Conservation (phyloP, 148 eudicot species). For the Gaultheria prostrata region DNA sequence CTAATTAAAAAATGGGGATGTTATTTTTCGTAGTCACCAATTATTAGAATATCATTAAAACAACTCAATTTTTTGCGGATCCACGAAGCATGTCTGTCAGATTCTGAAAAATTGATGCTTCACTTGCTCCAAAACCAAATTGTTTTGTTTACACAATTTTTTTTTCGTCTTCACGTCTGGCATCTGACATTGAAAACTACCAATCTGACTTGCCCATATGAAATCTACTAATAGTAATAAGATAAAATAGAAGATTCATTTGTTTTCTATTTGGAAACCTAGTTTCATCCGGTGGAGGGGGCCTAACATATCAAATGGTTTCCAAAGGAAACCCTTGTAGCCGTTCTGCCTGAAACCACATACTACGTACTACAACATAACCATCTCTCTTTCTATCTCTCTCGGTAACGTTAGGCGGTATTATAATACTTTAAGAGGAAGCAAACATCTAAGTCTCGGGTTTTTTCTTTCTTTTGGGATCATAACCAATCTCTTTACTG, state of each 20-base stretch:
- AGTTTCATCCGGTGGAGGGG: not conserved
- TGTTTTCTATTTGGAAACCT: conserved; percentile 19
- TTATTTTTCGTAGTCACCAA: not conserved
- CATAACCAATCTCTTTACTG: not conserved
- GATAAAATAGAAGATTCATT: conserved; percentile 52
- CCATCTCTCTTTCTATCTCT: too few species aligned
- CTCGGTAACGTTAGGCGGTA: too few species aligned
- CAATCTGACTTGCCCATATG: conserved; percentile 8
- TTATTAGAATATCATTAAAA: not conserved
- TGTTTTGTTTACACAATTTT: not conserved
- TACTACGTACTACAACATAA: too few species aligned
- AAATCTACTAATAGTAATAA: conserved; percentile 18
- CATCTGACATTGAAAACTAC: conserved; percentile 30
- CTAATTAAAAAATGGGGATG: not conserved
- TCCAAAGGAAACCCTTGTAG: too few species aligned
- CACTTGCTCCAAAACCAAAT: not conserved
- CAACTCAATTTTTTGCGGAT: not conserved
- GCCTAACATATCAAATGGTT: not conserved
- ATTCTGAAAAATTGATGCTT: not conserved
- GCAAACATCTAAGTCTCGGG: too few species aligned
- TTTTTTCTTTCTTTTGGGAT: too few species aligned
- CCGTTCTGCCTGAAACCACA: too few species aligned
- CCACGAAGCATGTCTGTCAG: not conserved
- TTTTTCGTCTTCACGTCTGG: not conserved
- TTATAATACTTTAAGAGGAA: too few species aligned